Base-by-base conservation (phyloP, 192 early-diverging fungal genomes). In the Backusella macrospora region DNA sequence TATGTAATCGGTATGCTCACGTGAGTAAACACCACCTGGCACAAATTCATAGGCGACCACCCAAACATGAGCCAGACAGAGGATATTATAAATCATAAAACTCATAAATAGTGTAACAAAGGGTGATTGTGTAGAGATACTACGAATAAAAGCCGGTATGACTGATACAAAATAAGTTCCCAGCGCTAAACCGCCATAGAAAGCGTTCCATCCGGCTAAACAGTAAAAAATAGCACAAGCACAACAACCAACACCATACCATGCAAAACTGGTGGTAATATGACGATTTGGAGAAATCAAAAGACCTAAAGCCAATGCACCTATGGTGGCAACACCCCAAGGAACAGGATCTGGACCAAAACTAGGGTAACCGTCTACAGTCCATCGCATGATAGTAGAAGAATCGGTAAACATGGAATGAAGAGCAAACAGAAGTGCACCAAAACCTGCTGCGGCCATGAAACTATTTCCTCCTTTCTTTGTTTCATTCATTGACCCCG, bases 11-110 rank as follows among this genome's bases (percentile, higher is more conserved):
- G 93, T 93, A 73, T 85, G 91, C 83, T 94, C 93, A 62, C 93
- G 85, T 72, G 89, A 81, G 45, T 87, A 74, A 47, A 86, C 87
- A 52, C 93, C 93, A 42, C 87, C 93, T 6, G 93, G 93, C 23
- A 94, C 93, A 84, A 94, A 94, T 66, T 86, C 93, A 64, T 93
- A 94, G 5, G 93, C 93, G 3, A 94, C 93, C 2, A 89, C 88
- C 92, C 92, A 94, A 9, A 93, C 90, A 64, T 93, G 91, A 9
- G 84, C 91, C 26, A 94, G 78, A 62, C 89, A 90, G 21, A 94
- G 76, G 6, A 92, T 66, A 76, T 91, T 93, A 77, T 93, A 93
- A 68, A 84, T 83, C 73, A 92, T 76, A 73, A 88, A 86, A 13
- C 83, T 81, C 16, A 85, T 78, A 3, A 87, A 77, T 38, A 91